Percentiles rank a stretch among this genome's conserved stretches.
phyloP scores from a whole-genome alignment of 805 yeast species.

The Pichia gijzeniarum region DNA sequence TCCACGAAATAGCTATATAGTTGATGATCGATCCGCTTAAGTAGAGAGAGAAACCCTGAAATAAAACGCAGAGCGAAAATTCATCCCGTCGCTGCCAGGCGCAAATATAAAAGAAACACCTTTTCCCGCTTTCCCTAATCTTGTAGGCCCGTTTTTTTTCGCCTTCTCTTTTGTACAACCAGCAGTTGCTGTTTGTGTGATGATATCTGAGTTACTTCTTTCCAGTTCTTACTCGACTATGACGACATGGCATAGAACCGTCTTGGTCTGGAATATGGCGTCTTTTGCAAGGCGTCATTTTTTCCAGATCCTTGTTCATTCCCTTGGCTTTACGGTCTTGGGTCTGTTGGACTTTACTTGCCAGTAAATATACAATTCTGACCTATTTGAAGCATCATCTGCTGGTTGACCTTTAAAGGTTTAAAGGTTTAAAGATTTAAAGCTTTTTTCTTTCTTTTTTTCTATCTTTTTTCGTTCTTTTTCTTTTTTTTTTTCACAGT shows the following conservation, averaged over 20 bases:
- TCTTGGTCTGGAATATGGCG: slow-evolving; percentile 26
- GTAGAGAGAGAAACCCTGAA: slow-evolving; percentile 7
- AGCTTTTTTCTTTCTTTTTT: slow-evolving; percentile 5
- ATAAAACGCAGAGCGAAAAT: background rate
- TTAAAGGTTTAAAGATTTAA: slow-evolving; percentile 1
- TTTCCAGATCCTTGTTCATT: slow-evolving; percentile 27
- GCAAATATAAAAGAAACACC: background rate
- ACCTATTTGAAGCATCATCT: slow-evolving; percentile 21
- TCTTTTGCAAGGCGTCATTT: slow-evolving; percentile 29
- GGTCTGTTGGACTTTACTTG: slow-evolving; percentile 62
- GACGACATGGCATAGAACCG: slow-evolving; percentile 76
- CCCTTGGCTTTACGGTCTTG: slow-evolving; percentile 23
- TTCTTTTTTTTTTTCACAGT: slow-evolving; percentile 6
- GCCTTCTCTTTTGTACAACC: slow-evolving; percentile 1
- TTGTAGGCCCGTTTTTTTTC: background rate
- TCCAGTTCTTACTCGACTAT: slow-evolving; percentile 92
- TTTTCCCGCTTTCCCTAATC: background rate
- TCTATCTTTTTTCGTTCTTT: slow-evolving; percentile 2
- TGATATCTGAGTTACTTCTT: slow-evolving; percentile 61
- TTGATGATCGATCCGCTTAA: too few relatives aligned
- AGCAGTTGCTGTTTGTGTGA: slow-evolving; percentile 20
- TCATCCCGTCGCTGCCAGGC: background rate
- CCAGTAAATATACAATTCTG: slow-evolving; percentile 71
- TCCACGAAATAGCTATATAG: slow-evolving; percentile 23
- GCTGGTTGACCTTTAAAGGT: slow-evolving; percentile 10